phyloP scores from a whole-genome alignment of 2,329 filamentous ascomycete genomes.

The Epichloe sylvatica region DNA sequence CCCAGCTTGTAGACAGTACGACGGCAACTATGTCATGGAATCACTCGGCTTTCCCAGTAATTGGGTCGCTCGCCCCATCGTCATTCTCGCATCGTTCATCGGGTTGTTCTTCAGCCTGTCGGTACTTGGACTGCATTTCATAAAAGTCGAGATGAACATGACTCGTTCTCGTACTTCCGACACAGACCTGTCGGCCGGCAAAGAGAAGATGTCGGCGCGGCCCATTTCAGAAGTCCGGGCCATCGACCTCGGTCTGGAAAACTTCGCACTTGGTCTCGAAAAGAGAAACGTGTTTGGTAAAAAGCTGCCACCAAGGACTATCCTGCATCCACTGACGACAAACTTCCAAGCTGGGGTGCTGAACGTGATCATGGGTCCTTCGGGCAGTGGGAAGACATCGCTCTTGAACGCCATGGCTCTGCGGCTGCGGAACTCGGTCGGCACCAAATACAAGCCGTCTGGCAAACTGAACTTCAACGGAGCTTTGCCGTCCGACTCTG shows the following conservation, averaged over 20 bases:
- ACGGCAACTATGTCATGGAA: constrained; percentile 53
- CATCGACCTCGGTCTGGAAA: constrained; percentile 50
- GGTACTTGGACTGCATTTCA: constrained; percentile 46
- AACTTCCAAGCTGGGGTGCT: constrained; percentile 54
- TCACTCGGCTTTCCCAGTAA: constrained; percentile 52
- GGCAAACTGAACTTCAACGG: constrained; percentile 59
- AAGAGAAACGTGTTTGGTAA: constrained; percentile 42
- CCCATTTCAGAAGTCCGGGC: constrained; percentile 39
- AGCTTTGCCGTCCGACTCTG: constrained; percentile 50
- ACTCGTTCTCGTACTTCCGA: constrained; percentile 46
- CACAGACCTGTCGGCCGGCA: constrained; percentile 51
- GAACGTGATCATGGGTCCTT: constrained; percentile 71
- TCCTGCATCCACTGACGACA: constrained; percentile 52
- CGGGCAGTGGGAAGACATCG: constrained; percentile 63
- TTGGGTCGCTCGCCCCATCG: constrained; percentile 54
- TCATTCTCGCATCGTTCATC: constrained; percentile 47
- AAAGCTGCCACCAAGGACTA: constrained; percentile 41
- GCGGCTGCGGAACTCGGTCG: constrained; percentile 46
- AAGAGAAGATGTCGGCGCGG: constrained; percentile 50
- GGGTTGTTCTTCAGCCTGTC: constrained; percentile 49
- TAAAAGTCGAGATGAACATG: constrained; percentile 55
- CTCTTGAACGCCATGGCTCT: constrained; percentile 60
- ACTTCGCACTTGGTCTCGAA: constrained; percentile 49
- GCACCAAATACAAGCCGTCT: constrained; percentile 45
- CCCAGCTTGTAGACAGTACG: constrained; percentile 54